Conservation (phyloP, 176 grass and related monocot genomes). For the Avena insularis region DNA sequence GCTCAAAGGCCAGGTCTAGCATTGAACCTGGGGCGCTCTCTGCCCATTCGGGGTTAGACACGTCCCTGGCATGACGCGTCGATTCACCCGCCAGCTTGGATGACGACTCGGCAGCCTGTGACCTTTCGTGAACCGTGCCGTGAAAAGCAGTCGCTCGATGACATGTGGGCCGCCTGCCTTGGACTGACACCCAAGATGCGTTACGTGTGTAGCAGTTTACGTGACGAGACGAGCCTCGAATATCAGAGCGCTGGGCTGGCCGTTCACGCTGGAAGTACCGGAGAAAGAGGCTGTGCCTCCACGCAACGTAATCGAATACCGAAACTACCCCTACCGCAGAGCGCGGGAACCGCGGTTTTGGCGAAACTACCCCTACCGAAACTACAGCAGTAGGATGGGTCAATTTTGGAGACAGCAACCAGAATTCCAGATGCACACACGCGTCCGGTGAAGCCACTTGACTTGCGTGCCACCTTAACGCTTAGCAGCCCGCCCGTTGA, state of each 20-base stretch:
- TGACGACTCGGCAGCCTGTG: slow-evolving; percentile 18
- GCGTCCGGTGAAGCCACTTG: not conserved
- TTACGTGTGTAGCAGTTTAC: not conserved
- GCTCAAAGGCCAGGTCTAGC: not conserved
- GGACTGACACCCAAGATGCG: not conserved
- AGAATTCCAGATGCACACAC: not conserved
- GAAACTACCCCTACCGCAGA: slow-evolving; percentile 3
- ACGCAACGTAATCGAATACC: not conserved
- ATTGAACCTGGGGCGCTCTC: not conserved
- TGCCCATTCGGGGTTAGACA: not conserved
- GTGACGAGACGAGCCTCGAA: not conserved
- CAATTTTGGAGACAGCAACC: not conserved
- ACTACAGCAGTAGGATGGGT: not conserved
- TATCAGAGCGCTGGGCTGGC: not conserved
- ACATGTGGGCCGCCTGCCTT: not conserved
- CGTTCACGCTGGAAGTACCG: not conserved
- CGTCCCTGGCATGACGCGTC: slow-evolving; percentile 46
- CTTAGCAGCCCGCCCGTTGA: not conserved
- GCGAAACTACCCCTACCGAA: slow-evolving; percentile 7
- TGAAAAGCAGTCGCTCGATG: not conserved
- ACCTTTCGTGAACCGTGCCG: not conserved
- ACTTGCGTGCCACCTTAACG: not conserved
- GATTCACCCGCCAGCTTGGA: slow-evolving; percentile 44
- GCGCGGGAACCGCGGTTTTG: not conserved
- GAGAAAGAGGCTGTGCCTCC: not conserved